These are phyloP conservation scores for Conticribra weissflogii DNA, from an alignment of 108 stramenopile genomes.

Conservation along the genomic window DNA sequence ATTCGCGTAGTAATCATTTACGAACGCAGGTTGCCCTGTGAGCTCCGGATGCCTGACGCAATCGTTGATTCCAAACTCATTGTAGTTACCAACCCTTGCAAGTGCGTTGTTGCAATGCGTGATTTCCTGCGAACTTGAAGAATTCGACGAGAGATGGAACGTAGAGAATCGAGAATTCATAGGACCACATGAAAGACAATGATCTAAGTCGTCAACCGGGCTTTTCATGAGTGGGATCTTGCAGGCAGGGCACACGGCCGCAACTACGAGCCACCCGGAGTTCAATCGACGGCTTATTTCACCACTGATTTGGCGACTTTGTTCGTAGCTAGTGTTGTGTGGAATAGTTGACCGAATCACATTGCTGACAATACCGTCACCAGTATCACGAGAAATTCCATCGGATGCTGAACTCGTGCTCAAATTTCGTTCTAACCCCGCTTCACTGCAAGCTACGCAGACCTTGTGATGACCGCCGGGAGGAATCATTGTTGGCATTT, in stretches of 20 bases:
- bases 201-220: background rate
- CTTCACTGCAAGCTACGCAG: conserved; percentile 22
- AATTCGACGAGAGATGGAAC: background rate
- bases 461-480: conserved; percentile 2
- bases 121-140: background rate
- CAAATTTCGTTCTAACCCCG: background rate
- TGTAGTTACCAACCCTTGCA: background rate
- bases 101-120: background rate
- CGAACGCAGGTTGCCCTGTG: too few relatives aligned
- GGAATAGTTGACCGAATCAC: background rate
- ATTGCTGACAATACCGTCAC: conserved; percentile 10
- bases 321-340: background rate
- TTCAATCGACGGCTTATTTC: background rate
- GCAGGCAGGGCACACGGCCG: background rate
- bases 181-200: conserved; percentile 20
- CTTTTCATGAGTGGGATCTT: background rate
- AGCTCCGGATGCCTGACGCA: background rate
- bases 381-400: background rate
- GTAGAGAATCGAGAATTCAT: background rate
- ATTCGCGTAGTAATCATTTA: background rate
- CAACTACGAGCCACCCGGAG: conserved; percentile 1
- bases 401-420: background rate
- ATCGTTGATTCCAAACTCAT: background rate
- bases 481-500: conserved; percentile 23
- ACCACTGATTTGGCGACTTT: background rate